Conservation (phyloP, 179 eudicot genomes). For the Sideroxylon spinosum region DNA sequence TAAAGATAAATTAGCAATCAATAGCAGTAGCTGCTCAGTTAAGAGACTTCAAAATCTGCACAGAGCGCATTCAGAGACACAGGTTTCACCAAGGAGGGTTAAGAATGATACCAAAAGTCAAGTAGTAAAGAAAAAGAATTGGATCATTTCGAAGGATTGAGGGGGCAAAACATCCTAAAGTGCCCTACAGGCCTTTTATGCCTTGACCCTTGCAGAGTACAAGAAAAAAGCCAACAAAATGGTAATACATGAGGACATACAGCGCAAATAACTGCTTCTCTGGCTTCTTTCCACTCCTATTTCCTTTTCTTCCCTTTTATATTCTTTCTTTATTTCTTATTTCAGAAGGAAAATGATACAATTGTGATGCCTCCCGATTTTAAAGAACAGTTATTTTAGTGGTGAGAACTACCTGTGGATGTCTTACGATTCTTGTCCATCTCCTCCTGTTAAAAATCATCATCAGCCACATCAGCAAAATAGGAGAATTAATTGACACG, state of each 20-base stretch:
- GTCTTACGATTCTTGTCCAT: conserved; percentile 65
- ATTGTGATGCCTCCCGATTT: neutral
- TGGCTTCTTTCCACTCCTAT: neutral
- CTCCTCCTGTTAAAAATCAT: conserved; percentile 62
- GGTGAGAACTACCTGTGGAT: conserved; percentile 48
- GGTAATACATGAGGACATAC: neutral
- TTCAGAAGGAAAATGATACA: neutral
- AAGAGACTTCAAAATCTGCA: neutral
- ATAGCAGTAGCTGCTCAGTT: neutral
- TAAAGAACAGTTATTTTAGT: neutral
- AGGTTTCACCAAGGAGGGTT: neutral
- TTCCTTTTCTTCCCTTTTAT: neutral
- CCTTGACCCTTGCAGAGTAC: neutral
- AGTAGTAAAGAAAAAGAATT: neutral
- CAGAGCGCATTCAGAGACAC: neutral
- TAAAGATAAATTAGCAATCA: neutral
- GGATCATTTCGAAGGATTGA: neutral
- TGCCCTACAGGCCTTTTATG: too few species aligned
- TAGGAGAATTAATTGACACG: neutral
- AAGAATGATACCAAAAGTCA: neutral
- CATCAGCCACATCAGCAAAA: neutral
- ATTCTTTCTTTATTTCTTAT: neutral
- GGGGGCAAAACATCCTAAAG: neutral
- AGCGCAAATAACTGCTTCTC: neutral
- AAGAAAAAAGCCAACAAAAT: neutral